Percentiles rank a stretch among this genome's conserved stretches.
Conservation (phyloP, 2,329 filamentous ascomycete genomes). For the Lecanosticta acicola region DNA sequence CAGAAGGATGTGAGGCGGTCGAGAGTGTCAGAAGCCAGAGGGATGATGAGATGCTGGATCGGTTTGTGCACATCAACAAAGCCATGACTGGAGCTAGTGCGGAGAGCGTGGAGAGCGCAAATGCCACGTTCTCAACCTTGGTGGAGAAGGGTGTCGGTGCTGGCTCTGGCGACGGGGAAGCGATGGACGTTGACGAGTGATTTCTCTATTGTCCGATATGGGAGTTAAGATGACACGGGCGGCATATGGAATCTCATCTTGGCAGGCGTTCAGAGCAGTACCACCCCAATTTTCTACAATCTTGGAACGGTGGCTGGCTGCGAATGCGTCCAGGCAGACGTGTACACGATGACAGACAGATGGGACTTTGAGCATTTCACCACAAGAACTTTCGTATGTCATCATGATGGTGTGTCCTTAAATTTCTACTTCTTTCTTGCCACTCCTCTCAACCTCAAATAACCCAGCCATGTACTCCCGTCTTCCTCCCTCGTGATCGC, state of each 20-base stretch:
- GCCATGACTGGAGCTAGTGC: conserved; percentile 44
- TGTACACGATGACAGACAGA: too few species aligned
- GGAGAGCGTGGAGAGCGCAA: conserved; percentile 43
- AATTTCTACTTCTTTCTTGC: conserved; percentile 32
- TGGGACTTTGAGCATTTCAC: too few species aligned
- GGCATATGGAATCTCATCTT: too few species aligned
- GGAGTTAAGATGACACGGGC: background rate
- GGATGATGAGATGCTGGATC: conserved; percentile 37
- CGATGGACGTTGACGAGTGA: background rate
- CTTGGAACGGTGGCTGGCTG: too few species aligned
- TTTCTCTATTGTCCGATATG: background rate
- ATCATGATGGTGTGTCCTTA: too few species aligned
- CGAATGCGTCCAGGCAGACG: too few species aligned
- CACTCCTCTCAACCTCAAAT: conserved; percentile 42
- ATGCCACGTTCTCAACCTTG: conserved; percentile 18
- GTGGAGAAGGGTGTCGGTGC: background rate
- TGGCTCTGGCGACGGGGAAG: background rate
- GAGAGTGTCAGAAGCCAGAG: conserved; percentile 31
- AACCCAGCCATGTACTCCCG: conserved; percentile 47
- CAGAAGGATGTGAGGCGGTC: conserved; percentile 32
- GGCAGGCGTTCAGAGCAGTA: too few species aligned
- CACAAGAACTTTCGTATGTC: too few species aligned
- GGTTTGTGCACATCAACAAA: conserved; percentile 40
- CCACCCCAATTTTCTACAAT: too few species aligned
- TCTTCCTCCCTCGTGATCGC: conserved; percentile 53